phyloP scores from a whole-genome alignment of 768 basidiomycete genomes.

The Omphalotus guepiniiformis region DNA sequence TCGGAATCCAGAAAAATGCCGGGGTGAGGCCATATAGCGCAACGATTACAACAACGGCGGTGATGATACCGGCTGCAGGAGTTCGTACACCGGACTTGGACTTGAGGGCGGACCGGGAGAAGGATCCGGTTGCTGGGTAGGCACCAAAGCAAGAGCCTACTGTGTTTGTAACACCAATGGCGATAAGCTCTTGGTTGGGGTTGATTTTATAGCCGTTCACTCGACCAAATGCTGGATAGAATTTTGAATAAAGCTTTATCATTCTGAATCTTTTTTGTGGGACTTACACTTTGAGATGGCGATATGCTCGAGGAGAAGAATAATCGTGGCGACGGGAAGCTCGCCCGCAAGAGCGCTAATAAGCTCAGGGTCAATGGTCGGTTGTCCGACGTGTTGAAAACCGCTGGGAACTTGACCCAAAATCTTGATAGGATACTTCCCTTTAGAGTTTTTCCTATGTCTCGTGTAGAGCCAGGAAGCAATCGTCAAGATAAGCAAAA shows the following conservation, averaged over 20 bases:
- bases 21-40: slow-evolving; percentile 92
- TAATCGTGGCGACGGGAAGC: slow-evolving; percentile 82
- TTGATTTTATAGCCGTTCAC: slow-evolving; percentile 93
- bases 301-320: slow-evolving; percentile 92
- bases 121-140: slow-evolving; percentile 96
- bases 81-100: slow-evolving; percentile 97
- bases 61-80: slow-evolving; percentile 81
- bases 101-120: slow-evolving; percentile 96
- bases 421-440: slow-evolving; percentile 81
- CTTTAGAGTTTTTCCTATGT: slow-evolving; percentile 48
- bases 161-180: slow-evolving; percentile 96
- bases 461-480: slow-evolving; percentile 84
- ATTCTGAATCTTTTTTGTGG: background rate
- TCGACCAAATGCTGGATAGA: slow-evolving; percentile 76
- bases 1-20: slow-evolving; percentile 90
- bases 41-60: slow-evolving; percentile 85
- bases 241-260: background rate
- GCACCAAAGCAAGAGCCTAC: slow-evolving; percentile 87
- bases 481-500: slow-evolving; percentile 81
- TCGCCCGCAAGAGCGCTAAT: slow-evolving; percentile 67
- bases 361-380: slow-evolving; percentile 38
- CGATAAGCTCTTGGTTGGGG: slow-evolving; percentile 92
- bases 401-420: slow-evolving; percentile 83
- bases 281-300: slow-evolving; percentile 88
- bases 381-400: slow-evolving; percentile 54